Evolutionary conservation across 169 alveolate genomes (phyloP), one percentile per base, ranked within the genome.

Genomic region (Eimeria sp.): DNA sequence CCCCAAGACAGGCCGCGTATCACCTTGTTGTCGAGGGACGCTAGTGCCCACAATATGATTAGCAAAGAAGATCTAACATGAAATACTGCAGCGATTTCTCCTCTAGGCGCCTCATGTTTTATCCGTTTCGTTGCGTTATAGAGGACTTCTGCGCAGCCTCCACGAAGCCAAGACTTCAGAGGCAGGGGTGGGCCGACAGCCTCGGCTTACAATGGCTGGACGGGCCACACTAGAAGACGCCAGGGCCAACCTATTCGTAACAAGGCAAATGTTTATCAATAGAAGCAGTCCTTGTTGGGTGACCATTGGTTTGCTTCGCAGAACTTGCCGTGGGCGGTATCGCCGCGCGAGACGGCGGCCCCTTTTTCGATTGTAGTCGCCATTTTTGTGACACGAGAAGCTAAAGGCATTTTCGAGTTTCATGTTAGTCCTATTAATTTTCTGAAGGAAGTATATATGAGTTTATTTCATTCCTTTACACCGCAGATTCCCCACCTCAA

Each of bases 241-340:
- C 1, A 70, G 30, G 5, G 4, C 47, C n/a, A 30, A 34, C 27
- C 22, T 30, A 2, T 30, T 70, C 13, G 27, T n/a, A 70, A 1
- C 27, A 70, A 70, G 27, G 18, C 22, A 30, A 70, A n/a, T 2
- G 22, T 70, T 70, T 70, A 22, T 6, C 27, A 6, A 70, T 45
- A 70, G 49, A 14, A 22, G 22, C 27, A 18, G 30, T 0, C 30
- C 14, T 14, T 30, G 13, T 5, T 13, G 78, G 49, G 20, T 3
- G 78, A 70, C 78, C 78, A 70, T 20, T 70, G 78, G 78, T 70
- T 45, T 70, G 78, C 78, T 49, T 10, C 25, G 45, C 20, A 70
- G 78, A 4, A 13, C 78, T 70, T 49, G 78, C 78, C 49, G 78
- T 70, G 25, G 49, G 30, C 78, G 78, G 78, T 70, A 49, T 70